Conservation (phyloP, 2,329 filamentous ascomycete genomes). For the Microdochium trichocladiopsis region DNA sequence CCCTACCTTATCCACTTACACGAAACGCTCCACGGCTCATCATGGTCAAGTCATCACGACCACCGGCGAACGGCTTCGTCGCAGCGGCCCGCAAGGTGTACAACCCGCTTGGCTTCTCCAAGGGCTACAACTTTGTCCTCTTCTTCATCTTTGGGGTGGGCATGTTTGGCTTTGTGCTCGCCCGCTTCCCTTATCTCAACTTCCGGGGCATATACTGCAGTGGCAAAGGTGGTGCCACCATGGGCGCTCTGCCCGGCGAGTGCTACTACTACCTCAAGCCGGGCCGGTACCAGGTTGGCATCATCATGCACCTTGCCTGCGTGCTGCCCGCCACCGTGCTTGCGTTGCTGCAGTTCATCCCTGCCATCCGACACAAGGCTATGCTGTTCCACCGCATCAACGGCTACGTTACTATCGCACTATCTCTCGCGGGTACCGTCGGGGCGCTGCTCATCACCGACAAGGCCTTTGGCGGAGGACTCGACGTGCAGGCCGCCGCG, state of each 20-base stretch:
- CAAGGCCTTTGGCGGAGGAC: constrained; percentile 44
- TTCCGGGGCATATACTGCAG: constrained; percentile 31
- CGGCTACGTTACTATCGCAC: constrained; percentile 45
- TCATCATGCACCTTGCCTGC: constrained; percentile 35
- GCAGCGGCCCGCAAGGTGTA: constrained; percentile 26
- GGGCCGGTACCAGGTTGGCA: constrained; percentile 24
- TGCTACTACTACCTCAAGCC: constrained; percentile 29
- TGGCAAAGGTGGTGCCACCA: background rate
- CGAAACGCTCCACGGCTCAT: background rate
- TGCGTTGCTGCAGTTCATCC: constrained; percentile 40
- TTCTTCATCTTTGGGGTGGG: constrained; percentile 40
- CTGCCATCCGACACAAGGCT: constrained; percentile 35
- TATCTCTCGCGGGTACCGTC: constrained; percentile 36
- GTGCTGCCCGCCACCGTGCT: constrained; percentile 38
- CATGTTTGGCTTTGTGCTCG: constrained; percentile 39
- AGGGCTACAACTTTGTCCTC: constrained; percentile 49
- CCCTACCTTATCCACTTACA: no score
- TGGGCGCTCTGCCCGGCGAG: constrained; percentile 24
- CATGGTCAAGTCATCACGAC: background rate
- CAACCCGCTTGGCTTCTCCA: constrained; percentile 44
- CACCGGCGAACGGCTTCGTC: constrained; percentile 5
- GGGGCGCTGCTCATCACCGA: constrained; percentile 47
- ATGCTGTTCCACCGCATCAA: constrained; percentile 52
- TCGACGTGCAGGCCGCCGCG: constrained; percentile 39
- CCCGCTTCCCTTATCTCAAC: constrained; percentile 40